These are phyloP conservation scores for Alliaria petiolata DNA, from an alignment of 345 rosid genomes.

Conservation along the genomic window DNA sequence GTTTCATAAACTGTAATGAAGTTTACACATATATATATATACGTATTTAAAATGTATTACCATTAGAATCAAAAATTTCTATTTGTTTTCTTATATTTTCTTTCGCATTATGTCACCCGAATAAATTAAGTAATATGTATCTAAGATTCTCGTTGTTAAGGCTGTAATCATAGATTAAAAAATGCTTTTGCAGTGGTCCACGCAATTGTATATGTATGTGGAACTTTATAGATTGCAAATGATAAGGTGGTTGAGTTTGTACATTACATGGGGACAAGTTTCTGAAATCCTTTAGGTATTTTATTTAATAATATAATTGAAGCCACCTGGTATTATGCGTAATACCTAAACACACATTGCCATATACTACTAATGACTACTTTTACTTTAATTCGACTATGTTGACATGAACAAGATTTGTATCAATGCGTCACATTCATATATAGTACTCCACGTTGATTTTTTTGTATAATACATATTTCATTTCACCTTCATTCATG, in stretches of 20 bases:
- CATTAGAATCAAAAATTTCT: too few relatives aligned
- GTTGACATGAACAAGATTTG: too few relatives aligned
- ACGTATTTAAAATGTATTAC: too few relatives aligned
- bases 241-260: constrained; percentile 29
- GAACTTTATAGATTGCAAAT: constrained; percentile 18
- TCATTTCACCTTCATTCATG: too few relatives aligned
- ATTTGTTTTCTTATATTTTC: too few relatives aligned
- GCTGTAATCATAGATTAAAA: not conserved
- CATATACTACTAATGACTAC: not conserved
- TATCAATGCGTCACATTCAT: too few relatives aligned
- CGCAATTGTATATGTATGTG: constrained; percentile 1
- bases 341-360: constrained; percentile 17
- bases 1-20: not conserved
- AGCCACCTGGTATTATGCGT: constrained; percentile 11
- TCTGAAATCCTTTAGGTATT: not conserved
- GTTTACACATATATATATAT: not conserved
- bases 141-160: constrained; percentile 15
- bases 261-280: constrained; percentile 28
- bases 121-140: not conserved
- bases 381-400: not conserved
- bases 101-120: not conserved
- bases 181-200: constrained; percentile 13
- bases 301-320: constrained; percentile 4
- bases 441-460: too few relatives aligned
- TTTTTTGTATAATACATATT: too few relatives aligned